Percentiles rank a stretch among this genome's conserved stretches.
Evolutionary conservation across 768 basidiomycete species (phyloP).

Genomic region (Psilocybe cyanescens): DNA sequence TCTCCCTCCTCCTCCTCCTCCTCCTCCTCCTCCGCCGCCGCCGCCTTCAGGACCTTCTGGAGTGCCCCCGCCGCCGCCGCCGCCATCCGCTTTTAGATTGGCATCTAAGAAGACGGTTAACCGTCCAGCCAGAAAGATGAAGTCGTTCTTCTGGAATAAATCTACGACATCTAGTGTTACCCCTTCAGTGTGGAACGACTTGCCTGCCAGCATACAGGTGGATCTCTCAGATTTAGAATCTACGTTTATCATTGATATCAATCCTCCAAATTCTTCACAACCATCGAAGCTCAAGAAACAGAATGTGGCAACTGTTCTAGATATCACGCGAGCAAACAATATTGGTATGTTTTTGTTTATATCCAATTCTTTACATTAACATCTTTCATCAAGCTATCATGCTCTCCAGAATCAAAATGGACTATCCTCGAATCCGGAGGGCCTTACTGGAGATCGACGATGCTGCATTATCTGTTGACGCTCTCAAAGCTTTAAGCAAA

Average conservation of each 20-base stretch:
- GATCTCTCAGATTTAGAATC: slow-evolving; percentile 74
- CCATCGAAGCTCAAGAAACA: slow-evolving; percentile 53
- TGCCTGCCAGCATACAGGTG: slow-evolving; percentile 44
- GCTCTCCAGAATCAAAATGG: slow-evolving; percentile 75
- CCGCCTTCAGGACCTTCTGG: slow-evolving; percentile 10
- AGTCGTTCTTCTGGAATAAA: slow-evolving; percentile 95
- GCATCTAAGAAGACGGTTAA: slow-evolving; percentile 33
- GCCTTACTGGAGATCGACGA: slow-evolving; percentile 80
- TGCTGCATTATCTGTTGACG: slow-evolving; percentile 65
- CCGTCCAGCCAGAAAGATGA: slow-evolving; percentile 61
- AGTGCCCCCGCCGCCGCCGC: slow-evolving; percentile 27
- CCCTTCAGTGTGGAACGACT: slow-evolving; percentile 73
- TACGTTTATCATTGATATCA: slow-evolving; percentile 66
- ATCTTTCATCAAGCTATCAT: slow-evolving; percentile 65
- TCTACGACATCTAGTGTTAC: slow-evolving; percentile 44
- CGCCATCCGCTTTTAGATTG: slow-evolving; percentile 39
- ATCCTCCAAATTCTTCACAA: slow-evolving; percentile 45
- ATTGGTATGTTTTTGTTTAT: slow-evolving; percentile 54
- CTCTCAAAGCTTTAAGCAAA: slow-evolving; percentile 73
- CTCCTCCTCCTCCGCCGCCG: slow-evolving; percentile 26
- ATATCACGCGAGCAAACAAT: slow-evolving; percentile 84
- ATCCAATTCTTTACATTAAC: slow-evolving; percentile 10
- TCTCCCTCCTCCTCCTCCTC: slow-evolving; percentile 18
- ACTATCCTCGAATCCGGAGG: slow-evolving; percentile 64
- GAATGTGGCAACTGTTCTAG: slow-evolving; percentile 71